Percentiles rank a stretch among this genome's conserved stretches.
These are phyloP conservation scores for Penicillium hordei DNA, from an alignment of 2,329 filamentous ascomycete species.

Conservation along the genomic window DNA sequence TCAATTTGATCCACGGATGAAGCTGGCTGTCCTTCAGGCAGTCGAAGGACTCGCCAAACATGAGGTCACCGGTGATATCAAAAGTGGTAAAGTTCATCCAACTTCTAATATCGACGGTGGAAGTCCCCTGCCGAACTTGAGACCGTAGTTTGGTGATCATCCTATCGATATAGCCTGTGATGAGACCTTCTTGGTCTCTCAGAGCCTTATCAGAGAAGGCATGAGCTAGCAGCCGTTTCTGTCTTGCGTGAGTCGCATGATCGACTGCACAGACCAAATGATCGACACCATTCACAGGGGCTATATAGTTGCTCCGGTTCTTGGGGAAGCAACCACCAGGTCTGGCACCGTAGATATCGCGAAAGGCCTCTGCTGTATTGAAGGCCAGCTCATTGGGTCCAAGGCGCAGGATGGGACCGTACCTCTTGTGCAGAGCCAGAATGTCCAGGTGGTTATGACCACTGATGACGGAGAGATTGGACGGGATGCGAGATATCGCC, in stretches of 20 bases:
- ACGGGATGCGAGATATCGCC: constrained; percentile 27
- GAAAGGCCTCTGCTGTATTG: constrained; percentile 30
- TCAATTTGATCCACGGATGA: constrained; percentile 44
- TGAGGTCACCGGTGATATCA: constrained; percentile 42
- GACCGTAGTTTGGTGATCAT: constrained; percentile 24
- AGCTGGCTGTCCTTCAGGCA: constrained; percentile 38
- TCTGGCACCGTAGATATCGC: constrained; percentile 35
- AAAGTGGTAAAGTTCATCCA: constrained; percentile 42
- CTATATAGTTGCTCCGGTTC: constrained; percentile 20
- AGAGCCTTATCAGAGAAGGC: constrained; percentile 16
- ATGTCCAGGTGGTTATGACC: constrained; percentile 28
- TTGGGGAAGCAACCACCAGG: constrained; percentile 25
- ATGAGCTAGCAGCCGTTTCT: constrained; percentile 10
- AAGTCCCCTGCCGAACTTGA: not conserved
- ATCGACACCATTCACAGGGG: constrained; percentile 40
- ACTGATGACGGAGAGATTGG: constrained; percentile 18
- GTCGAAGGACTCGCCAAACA: constrained; percentile 42
- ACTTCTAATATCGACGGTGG: constrained; percentile 27
- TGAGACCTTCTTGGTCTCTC: constrained; percentile 30
- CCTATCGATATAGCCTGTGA: constrained; percentile 28
- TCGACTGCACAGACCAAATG: constrained; percentile 22
- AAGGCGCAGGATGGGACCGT: constrained; percentile 22
- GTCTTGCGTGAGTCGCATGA: constrained; percentile 20
- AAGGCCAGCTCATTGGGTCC: constrained; percentile 28
- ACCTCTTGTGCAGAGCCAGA: constrained; percentile 23